Evolutionary conservation across 441 rosid species (phyloP).

Genomic region (Arabidopsis hybrid): DNA sequence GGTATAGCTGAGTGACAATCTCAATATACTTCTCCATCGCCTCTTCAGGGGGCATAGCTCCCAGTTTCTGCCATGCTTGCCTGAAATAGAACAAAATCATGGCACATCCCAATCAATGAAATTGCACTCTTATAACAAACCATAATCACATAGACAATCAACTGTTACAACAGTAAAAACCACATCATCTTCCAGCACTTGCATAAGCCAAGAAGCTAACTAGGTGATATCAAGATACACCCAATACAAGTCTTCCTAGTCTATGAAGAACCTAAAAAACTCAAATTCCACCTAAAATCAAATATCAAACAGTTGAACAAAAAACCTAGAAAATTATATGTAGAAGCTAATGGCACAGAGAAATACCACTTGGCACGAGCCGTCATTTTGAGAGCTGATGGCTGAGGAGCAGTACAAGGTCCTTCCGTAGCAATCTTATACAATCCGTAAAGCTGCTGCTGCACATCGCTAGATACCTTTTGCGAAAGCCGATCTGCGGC

Average conservation of each 20-base stretch:
- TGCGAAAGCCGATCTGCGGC: constrained; percentile 78
- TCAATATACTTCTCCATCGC: constrained; percentile 95
- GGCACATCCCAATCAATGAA: constrained; percentile 20
- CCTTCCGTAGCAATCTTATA: constrained; percentile 97
- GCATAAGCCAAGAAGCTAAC: constrained; percentile 10
- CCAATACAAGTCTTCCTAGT: not conserved
- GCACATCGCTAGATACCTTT: constrained; percentile 68
- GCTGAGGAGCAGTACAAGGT: constrained; percentile 85
- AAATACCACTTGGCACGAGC: constrained; percentile 93
- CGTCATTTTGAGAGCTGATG: constrained; percentile 88
- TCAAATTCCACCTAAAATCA: constrained; percentile 1
- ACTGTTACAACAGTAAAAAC: not conserved
- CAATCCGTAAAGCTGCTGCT: constrained; percentile 85
- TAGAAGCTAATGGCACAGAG: constrained; percentile 12
- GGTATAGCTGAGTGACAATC: constrained; percentile 76
- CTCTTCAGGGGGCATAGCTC: constrained; percentile 96
- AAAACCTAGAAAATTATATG: not conserved
- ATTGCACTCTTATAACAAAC: constrained; percentile 20
- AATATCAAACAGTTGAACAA: constrained; percentile 3
- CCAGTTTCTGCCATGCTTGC: constrained; percentile 98
- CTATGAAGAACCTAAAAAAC: not conserved
- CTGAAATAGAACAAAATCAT: constrained; percentile 46
- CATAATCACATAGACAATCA: not conserved
- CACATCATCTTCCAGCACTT: constrained; percentile 10
- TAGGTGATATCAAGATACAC: constrained; percentile 14